Evolutionary conservation across 345 rosid species (phyloP).

Genomic region (Citrus unshiu): DNA sequence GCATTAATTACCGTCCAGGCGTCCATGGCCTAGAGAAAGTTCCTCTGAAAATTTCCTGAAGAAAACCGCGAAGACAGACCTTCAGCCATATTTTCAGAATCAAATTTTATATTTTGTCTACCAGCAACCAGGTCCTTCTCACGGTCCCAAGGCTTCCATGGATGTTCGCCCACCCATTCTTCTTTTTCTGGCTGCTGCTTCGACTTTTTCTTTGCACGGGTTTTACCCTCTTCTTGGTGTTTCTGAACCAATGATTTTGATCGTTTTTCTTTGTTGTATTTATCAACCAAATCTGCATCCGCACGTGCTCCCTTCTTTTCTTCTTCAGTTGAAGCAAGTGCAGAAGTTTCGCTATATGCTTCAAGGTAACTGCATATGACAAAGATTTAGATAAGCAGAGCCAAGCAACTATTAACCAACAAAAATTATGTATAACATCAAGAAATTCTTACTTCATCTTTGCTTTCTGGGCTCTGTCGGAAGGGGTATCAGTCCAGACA

Average conservation of each 20-base stretch:
- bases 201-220: slow-evolving; percentile 53
- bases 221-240: slow-evolving; percentile 56
- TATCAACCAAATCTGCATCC: slow-evolving; percentile 86
- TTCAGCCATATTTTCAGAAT: slow-evolving; percentile 60
- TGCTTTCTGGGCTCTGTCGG: slow-evolving; percentile 82
- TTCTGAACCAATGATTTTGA: slow-evolving; percentile 80
- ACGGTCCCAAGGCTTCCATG: slow-evolving; percentile 98
- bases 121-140: slow-evolving; percentile 82
- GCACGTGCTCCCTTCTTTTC: slow-evolving; percentile 39
- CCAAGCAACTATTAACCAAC: neutral
- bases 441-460: slow-evolving; percentile 58
- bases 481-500: slow-evolving; percentile 86
- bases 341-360: slow-evolving; percentile 76
- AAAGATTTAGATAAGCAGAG: neutral
- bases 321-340: slow-evolving; percentile 74
- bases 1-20: neutral
- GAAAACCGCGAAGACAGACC: slow-evolving; percentile 82
- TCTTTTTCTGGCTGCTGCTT: slow-evolving; percentile 46
- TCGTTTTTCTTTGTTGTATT: slow-evolving; percentile 78
- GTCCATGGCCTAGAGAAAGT: slow-evolving; percentile 45
- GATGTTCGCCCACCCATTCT: slow-evolving; percentile 88
- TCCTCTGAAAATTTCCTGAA: slow-evolving; percentile 75
- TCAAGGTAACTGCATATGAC: slow-evolving; percentile 62
- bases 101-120: slow-evolving; percentile 63
- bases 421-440: neutral